phyloP scores from a whole-genome alignment of 106 monocot species.

The Dendrobium officinale region DNA sequence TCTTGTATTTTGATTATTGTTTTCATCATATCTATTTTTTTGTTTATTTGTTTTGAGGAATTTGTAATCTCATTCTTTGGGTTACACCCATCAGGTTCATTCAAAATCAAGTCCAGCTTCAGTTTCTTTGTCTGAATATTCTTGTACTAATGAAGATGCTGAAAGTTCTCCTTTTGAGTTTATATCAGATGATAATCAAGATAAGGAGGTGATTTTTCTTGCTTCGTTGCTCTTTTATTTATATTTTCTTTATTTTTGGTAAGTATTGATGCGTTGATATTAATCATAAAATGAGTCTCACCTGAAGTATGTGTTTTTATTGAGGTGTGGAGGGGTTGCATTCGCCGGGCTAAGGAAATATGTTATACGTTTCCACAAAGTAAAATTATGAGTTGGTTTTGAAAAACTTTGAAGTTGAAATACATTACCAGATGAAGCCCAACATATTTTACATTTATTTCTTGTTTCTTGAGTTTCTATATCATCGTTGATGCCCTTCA shows the following conservation, averaged over 20 bases:
- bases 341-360: not conserved
- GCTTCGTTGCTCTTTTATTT: not conserved
- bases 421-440: not conserved
- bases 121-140: slow-evolving; percentile 25
- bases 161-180: slow-evolving; percentile 22
- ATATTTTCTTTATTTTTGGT: not conserved
- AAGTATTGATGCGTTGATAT: slow-evolving; percentile 3
- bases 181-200: slow-evolving; percentile 20
- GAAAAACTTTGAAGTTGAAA: not conserved
- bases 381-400: not conserved
- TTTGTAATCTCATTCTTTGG: not conserved
- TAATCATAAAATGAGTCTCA: not conserved
- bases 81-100: slow-evolving; percentile 24
- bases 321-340: not conserved
- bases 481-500: not conserved
- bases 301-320: not conserved
- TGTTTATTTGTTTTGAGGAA: not conserved
- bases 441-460: not conserved
- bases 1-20: not conserved
- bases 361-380: not conserved
- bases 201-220: slow-evolving; percentile 31
- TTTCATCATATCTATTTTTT: not conserved
- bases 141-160: slow-evolving; percentile 24
- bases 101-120: slow-evolving; percentile 28
- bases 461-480: not conserved